Evolutionary conservation across 768 basidiomycete species (phyloP).

Genomic region (Fomitopsis serialis): DNA sequence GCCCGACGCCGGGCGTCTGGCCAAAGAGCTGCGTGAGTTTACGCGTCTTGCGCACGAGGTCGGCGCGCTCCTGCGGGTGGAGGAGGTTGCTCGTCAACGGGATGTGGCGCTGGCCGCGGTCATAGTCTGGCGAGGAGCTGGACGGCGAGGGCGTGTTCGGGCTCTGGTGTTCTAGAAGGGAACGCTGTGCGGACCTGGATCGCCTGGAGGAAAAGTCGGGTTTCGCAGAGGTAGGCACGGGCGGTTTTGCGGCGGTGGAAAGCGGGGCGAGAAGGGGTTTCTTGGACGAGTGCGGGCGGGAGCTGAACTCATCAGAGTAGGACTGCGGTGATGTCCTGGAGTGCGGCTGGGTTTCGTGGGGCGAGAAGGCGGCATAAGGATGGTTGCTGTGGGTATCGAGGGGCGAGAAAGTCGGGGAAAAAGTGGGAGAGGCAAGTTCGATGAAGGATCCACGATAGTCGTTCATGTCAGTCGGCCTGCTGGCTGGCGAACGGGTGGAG

Average conservation of each 20-base stretch:
- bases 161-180: neutral
- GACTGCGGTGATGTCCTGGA: conserved; percentile 2
- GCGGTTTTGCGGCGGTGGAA: conserved; percentile 33
- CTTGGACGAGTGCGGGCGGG: conserved; percentile 18
- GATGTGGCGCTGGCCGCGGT: conserved; percentile 17
- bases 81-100: conserved; percentile 70
- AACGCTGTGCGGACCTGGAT: conserved; percentile 16
- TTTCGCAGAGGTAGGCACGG: conserved; percentile 42
- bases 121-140: neutral
- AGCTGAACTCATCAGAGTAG: conserved; percentile 5
- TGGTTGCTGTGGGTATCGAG: conserved; percentile 5
- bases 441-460: conserved; percentile 42
- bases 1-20: conserved; percentile 40
- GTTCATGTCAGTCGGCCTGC: conserved; percentile 22
- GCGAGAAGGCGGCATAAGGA: neutral
- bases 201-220: conserved; percentile 34
- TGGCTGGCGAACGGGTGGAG: neutral
- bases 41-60: conserved; percentile 65
- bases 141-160: neutral
- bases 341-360: conserved; percentile 1
- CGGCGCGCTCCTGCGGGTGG: conserved; percentile 58
- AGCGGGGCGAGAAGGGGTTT: conserved; percentile 25
- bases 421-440: conserved; percentile 35
- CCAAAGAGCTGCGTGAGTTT: conserved; percentile 84
- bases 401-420: conserved; percentile 24